Evolutionary conservation across 805 yeast genomes (phyloP).

Genomic region (Wickerhamiella domercqiae): DNA sequence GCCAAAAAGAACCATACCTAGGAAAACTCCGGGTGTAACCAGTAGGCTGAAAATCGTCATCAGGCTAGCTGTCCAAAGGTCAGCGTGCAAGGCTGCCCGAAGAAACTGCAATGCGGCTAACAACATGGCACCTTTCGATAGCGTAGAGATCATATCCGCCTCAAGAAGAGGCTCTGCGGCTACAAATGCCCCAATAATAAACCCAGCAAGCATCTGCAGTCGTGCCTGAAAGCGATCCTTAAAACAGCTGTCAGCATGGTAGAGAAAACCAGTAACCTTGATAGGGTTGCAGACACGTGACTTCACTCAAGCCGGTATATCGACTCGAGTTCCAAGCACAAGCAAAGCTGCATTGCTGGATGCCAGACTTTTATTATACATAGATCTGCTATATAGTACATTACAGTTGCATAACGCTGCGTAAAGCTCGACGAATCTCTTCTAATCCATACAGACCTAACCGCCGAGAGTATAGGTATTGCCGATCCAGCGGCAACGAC

Average conservation of each 20-base stretch:
- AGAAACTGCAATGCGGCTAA: slow-evolving; percentile 6
- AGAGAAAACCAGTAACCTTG: neutral
- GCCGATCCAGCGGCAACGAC: slow-evolving; percentile 16
- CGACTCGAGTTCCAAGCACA: too few species aligned
- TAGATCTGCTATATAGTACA: too few species aligned
- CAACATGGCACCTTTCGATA: slow-evolving; percentile 3
- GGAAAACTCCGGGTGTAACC: slow-evolving; percentile 19
- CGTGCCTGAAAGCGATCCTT: too few species aligned
- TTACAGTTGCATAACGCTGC: too few species aligned
- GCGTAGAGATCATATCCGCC: slow-evolving; percentile 4
- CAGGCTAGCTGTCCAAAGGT: slow-evolving; percentile 18
- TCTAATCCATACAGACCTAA: slow-evolving; percentile 20
- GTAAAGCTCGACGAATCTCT: slow-evolving; percentile 14
- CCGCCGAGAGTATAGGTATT: slow-evolving; percentile 17
- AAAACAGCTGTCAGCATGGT: too few species aligned
- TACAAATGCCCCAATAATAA: slow-evolving; percentile 9
- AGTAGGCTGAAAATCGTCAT: slow-evolving; percentile 20
- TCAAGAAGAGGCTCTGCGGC: slow-evolving; percentile 13
- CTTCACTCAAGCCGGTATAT: too few species aligned
- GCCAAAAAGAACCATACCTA: slow-evolving; percentile 48
- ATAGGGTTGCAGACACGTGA: neutral
- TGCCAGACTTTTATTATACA: too few species aligned
- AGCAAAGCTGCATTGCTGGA: too few species aligned
- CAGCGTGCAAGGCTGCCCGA: slow-evolving; percentile 7
- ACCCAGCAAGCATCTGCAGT: slow-evolving; percentile 11